phyloP scores from a whole-genome alignment of 192 early-diverging fungal genomes.

The Physocladia obscura region DNA sequence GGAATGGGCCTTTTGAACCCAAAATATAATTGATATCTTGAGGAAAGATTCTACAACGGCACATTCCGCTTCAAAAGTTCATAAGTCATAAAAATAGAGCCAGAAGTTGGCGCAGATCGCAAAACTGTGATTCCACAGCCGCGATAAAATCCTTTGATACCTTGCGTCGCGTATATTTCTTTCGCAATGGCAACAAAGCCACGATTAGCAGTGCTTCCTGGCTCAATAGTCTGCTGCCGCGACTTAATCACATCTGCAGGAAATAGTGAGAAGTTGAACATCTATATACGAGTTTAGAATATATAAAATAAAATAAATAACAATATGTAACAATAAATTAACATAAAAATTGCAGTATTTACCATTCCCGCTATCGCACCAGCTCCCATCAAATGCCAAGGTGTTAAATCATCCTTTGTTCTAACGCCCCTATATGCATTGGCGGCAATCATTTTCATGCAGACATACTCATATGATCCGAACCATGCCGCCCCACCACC shows the following conservation, averaged over 20 bases:
- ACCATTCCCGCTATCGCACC: constrained; percentile 91
- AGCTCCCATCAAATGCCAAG: constrained; percentile 75
- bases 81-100: constrained; percentile 95
- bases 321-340: constrained; percentile 1
- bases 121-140: constrained; percentile 91
- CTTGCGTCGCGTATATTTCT: constrained; percentile 73
- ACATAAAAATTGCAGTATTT: constrained; percentile 59
- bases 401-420: constrained; percentile 70
- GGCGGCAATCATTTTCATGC: constrained; percentile 50
- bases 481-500: constrained; percentile 96
- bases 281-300: not conserved
- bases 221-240: constrained; percentile 77
- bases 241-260: constrained; percentile 94
- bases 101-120: constrained; percentile 88
- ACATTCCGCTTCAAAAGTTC: constrained; percentile 33
- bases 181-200: constrained; percentile 64
- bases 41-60: no score
- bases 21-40: no score
- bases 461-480: constrained; percentile 85
- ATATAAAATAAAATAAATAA: not conserved
- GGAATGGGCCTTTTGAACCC: no score
- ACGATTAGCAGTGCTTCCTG: not conserved
- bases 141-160: constrained; percentile 83
- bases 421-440: constrained; percentile 18
- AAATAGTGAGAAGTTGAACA: constrained; percentile 63